These are phyloP conservation scores for Pyrenophora tritici-repentis DNA, from an alignment of 2,329 filamentous ascomycete species.

Conservation along the genomic window DNA sequence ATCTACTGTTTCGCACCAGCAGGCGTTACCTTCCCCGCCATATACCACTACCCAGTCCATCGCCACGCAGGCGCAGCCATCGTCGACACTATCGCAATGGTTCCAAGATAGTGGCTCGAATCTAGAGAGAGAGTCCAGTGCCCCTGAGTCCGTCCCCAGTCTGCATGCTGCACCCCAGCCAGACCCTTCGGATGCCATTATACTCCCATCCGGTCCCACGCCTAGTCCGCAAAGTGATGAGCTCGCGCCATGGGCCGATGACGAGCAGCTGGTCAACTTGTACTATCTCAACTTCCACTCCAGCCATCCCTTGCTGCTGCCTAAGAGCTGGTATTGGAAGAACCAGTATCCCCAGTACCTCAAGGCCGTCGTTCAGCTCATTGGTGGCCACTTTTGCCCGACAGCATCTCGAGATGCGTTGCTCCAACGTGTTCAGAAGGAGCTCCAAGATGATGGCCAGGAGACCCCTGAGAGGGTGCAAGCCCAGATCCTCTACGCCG, in stretches of 20 bases:
- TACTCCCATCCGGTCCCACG: neutral
- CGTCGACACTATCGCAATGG: slow-evolving; percentile 26
- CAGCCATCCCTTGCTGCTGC: slow-evolving; percentile 59
- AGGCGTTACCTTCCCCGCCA: neutral
- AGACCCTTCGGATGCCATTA: neutral
- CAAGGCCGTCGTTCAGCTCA: slow-evolving; percentile 56
- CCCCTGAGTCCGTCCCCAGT: neutral
- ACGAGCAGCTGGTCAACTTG: slow-evolving; percentile 48
- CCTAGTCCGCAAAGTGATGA: neutral
- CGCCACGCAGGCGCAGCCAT: neutral
- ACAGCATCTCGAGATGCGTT: slow-evolving; percentile 47
- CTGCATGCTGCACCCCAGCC: neutral
- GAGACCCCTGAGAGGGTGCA: slow-evolving; percentile 66
- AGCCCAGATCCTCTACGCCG: slow-evolving; percentile 72
- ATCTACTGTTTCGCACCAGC: neutral
- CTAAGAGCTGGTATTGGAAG: slow-evolving; percentile 49
- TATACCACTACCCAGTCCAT: slow-evolving; percentile 14
- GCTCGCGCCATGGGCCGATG: slow-evolving; percentile 6
- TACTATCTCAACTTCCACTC: slow-evolving; percentile 60
- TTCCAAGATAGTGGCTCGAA: slow-evolving; percentile 12
- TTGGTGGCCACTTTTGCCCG: slow-evolving; percentile 57
- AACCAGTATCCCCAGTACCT: slow-evolving; percentile 46
- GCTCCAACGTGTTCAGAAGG: slow-evolving; percentile 24
- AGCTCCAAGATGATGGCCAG: slow-evolving; percentile 17
- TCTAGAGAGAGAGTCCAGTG: neutral